Evolutionary conservation across 306 rosid genomes (phyloP).

Genomic region (Neltuma alba): DNA sequence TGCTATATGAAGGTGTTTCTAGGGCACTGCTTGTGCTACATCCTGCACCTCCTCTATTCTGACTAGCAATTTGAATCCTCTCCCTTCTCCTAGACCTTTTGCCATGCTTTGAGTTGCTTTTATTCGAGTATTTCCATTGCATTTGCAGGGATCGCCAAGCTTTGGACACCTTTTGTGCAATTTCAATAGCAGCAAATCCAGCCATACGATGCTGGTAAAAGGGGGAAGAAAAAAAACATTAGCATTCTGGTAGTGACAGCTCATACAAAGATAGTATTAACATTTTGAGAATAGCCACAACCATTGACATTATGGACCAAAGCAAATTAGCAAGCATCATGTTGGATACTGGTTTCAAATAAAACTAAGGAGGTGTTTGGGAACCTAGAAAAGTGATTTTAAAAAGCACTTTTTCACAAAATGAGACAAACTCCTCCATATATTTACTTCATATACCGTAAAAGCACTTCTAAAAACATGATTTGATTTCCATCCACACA

Average conservation of each 20-base stretch:
- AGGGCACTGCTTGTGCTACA: conserved; percentile 82
- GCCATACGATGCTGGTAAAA: conserved; percentile 96
- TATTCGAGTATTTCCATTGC: conserved; percentile 79
- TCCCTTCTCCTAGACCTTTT: conserved; percentile 86
- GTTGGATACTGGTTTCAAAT: background rate
- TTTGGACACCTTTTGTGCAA: conserved; percentile 94
- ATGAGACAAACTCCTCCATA: too few species aligned
- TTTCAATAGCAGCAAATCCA: conserved; percentile 94
- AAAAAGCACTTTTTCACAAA: too few species aligned
- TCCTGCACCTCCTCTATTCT: conserved; percentile 97
- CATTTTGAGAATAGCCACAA: conserved; percentile 22
- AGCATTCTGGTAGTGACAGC: conserved; percentile 11
- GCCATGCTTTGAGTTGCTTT: conserved; percentile 67
- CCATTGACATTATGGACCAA: background rate
- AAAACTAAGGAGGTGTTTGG: too few species aligned
- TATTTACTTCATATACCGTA: too few species aligned
- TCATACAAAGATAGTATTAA: conserved; percentile 11
- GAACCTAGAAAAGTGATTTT: too few species aligned
- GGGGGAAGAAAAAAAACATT: conserved; percentile 38
- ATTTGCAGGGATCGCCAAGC: conserved; percentile 85
- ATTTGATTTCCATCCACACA: too few species aligned
- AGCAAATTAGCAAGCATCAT: conserved; percentile 9
- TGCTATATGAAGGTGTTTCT: conserved; percentile 59
- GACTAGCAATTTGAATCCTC: conserved; percentile 73
- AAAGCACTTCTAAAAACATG: too few species aligned